These are phyloP conservation scores for Aspergillus asperescens DNA, from an alignment of 495 filamentous ascomycete genomes.

Conservation along the genomic window DNA sequence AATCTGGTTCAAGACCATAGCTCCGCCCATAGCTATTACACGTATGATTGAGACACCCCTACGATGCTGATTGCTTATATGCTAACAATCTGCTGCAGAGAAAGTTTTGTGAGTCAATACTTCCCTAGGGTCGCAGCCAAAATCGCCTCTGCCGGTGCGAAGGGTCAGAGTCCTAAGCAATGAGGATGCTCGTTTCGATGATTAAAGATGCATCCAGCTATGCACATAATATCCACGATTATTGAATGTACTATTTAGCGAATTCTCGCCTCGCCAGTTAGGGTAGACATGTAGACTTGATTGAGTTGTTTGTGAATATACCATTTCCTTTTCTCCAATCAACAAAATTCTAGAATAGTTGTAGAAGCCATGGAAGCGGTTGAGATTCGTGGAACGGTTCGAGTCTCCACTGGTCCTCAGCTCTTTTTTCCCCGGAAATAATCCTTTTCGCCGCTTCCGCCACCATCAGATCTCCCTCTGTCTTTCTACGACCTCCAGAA, in stretches of 20 bases:
- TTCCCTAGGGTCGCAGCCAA: conserved; percentile 46
- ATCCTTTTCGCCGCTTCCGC: not conserved
- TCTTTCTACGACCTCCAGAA: not conserved
- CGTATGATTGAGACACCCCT: conserved; percentile 12
- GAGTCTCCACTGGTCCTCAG: not conserved
- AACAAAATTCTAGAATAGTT: not conserved
- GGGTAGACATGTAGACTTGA: not conserved
- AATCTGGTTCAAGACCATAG: conserved; percentile 79
- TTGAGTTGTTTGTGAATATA: not conserved
- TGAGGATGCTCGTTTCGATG: no score
- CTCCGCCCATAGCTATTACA: conserved; percentile 80
- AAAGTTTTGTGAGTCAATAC: conserved; percentile 49
- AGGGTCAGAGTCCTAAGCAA: not conserved
- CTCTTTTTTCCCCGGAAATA: not conserved
- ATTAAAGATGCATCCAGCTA: no score
- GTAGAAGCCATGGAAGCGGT: not conserved
- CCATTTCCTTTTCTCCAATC: not conserved
- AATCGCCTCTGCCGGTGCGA: conserved; percentile 19
- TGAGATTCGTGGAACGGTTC: no score
- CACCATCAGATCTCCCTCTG: not conserved
- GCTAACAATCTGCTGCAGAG: conserved; percentile 24
- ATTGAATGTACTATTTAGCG: no score
- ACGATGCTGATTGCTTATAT: not conserved
- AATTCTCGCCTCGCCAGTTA: not conserved
- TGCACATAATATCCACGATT: no score